A percentile compares a stretch with the other conserved stretches of the same genome.
These are phyloP conservation scores for Mallotus repandus DNA, from an alignment of 441 rosid species.

Conservation along the genomic window DNA sequence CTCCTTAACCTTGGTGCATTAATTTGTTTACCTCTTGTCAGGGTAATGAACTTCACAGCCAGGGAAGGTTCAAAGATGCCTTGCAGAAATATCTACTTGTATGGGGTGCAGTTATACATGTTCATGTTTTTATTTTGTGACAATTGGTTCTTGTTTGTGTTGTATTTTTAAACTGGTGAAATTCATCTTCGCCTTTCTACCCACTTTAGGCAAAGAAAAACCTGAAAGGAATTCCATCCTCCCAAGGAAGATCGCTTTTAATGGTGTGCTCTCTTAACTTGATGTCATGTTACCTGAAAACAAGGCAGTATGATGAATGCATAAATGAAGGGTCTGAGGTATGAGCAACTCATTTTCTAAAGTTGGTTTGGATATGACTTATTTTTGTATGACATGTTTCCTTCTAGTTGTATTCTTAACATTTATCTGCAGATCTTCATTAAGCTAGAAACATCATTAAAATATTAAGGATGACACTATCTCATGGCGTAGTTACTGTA, in stretches of 20 bases:
- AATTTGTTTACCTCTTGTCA: conserved; percentile 26
- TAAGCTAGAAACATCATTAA: background rate
- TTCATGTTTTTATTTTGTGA: conserved; percentile 7
- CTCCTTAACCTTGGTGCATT: background rate
- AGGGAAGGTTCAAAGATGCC: conserved; percentile 69
- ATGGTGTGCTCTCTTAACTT: conserved; percentile 85
- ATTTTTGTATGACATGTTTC: background rate
- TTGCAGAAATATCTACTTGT: conserved; percentile 80
- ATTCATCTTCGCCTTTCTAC: conserved; percentile 1
- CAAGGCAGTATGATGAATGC: conserved; percentile 61
- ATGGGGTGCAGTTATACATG: conserved; percentile 27
- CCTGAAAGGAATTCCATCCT: conserved; percentile 59
- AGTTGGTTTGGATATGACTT: too few species aligned
- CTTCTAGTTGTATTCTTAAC: background rate
- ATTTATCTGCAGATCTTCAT: background rate
- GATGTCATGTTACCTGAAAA: conserved; percentile 95
- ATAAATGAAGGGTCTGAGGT: conserved; percentile 88
- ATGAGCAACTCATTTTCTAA: conserved; percentile 14
- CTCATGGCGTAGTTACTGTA: background rate
- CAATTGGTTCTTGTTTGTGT: background rate
- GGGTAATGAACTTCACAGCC: conserved; percentile 89
- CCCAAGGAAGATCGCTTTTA: conserved; percentile 55
- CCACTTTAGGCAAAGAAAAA: conserved; percentile 73
- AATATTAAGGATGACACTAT: background rate
- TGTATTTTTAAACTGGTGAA: conserved; percentile 17